These are phyloP conservation scores for Lasiosphaeria ovina DNA, from an alignment of 495 filamentous ascomycete genomes.

Conservation along the genomic window DNA sequence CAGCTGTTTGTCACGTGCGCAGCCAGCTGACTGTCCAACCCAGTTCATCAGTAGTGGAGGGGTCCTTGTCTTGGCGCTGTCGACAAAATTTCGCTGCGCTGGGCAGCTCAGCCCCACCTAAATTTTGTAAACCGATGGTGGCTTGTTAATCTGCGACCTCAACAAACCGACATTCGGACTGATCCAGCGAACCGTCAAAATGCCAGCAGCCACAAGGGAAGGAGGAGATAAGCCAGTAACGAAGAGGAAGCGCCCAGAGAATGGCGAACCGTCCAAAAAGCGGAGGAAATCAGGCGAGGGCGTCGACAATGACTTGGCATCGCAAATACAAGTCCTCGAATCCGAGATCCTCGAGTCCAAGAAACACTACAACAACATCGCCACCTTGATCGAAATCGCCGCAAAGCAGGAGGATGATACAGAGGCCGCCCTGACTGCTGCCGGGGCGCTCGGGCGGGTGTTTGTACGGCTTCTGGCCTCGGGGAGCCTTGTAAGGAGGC, in stretches of 20 bases:
- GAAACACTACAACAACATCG: slow-evolving; percentile 91
- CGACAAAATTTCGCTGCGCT: background rate
- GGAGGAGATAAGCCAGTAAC: slow-evolving; percentile 24
- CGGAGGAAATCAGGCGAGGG: slow-evolving; percentile 44
- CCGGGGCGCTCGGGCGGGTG: slow-evolving; percentile 82
- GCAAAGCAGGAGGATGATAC: slow-evolving; percentile 40
- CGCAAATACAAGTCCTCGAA: slow-evolving; percentile 68
- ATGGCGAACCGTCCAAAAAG: slow-evolving; percentile 48
- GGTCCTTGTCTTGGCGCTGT: background rate
- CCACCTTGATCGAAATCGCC: slow-evolving; percentile 62
- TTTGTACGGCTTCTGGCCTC: slow-evolving; percentile 77
- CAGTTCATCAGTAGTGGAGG: background rate
- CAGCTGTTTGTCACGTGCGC: slow-evolving; percentile 29
- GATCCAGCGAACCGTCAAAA: slow-evolving; percentile 8
- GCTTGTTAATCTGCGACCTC: too few relatives aligned
- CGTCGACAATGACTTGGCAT: slow-evolving; percentile 44
- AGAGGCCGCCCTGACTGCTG: slow-evolving; percentile 52
- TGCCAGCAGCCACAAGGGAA: slow-evolving; percentile 26
- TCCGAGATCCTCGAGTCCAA: slow-evolving; percentile 76
- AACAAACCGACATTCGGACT: too few relatives aligned
- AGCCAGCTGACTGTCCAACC: slow-evolving; percentile 4
- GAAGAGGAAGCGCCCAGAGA: slow-evolving; percentile 48
- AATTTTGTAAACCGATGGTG: slow-evolving; percentile 18
- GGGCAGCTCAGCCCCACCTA: slow-evolving; percentile 26
- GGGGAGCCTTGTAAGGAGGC: slow-evolving; percentile 66